A percentile compares a stretch with the other conserved stretches of the same genome.
Conservation (phyloP, 805 yeast species). For the Starmerella bombicola region DNA sequence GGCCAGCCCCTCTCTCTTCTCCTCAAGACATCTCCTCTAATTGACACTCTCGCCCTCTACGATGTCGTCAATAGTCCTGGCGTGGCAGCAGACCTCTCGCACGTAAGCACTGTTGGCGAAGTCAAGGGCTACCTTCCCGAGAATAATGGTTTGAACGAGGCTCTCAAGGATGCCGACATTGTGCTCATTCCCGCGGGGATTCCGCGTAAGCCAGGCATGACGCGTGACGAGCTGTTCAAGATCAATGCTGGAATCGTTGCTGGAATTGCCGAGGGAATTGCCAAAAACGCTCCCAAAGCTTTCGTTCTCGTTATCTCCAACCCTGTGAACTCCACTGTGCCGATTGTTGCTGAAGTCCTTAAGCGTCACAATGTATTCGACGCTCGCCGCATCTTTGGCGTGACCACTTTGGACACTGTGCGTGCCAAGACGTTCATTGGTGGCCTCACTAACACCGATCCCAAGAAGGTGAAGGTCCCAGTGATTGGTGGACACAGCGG, state of each 20-base stretch:
- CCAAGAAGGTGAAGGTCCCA: slow-evolving; percentile 45
- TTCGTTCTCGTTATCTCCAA: slow-evolving; percentile 74
- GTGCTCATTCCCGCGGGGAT: slow-evolving; percentile 87
- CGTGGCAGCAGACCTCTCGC: slow-evolving; percentile 78
- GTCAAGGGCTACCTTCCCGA: slow-evolving; percentile 50
- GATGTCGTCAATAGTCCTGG: slow-evolving; percentile 81
- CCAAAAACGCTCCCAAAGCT: slow-evolving; percentile 58
- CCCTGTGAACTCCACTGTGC: slow-evolving; percentile 90
- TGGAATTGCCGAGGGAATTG: slow-evolving; percentile 62
- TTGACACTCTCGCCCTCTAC: slow-evolving; percentile 58
- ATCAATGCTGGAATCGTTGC: slow-evolving; percentile 73
- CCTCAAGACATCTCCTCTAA: slow-evolving; percentile 53
- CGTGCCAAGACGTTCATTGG: slow-evolving; percentile 75
- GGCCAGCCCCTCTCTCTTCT: slow-evolving; percentile 85
- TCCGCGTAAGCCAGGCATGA: slow-evolving; percentile 92
- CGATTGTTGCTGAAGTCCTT: slow-evolving; percentile 72
- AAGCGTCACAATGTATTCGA: slow-evolving; percentile 54
- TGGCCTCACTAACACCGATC: slow-evolving; percentile 36
- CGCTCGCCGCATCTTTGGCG: slow-evolving; percentile 69
- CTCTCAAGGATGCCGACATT: slow-evolving; percentile 68
- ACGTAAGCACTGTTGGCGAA: slow-evolving; percentile 56
- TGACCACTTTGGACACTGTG: slow-evolving; percentile 76
- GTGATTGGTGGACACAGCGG: slow-evolving; percentile 95
- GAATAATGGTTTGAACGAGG: slow-evolving; percentile 51
- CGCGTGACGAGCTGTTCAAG: slow-evolving; percentile 77